A percentile compares a stretch with the other conserved stretches of the same genome.
phyloP scores from a whole-genome alignment of 192 early-diverging fungal genomes.

The Phlyctochytrium arcticum region DNA sequence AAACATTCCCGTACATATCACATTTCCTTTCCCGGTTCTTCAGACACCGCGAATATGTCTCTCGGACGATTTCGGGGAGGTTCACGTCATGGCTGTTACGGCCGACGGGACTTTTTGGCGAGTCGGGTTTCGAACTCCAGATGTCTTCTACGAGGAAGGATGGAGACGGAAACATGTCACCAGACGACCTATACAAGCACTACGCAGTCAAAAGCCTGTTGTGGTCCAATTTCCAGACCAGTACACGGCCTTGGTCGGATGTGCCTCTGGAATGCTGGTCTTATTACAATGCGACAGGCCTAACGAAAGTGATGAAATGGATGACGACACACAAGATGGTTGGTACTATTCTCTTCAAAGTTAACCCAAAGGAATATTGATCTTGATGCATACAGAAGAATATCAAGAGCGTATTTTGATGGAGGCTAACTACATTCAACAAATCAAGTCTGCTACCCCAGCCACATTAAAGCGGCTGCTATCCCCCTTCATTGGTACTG shows the following conservation, averaged over 20 bases:
- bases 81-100: conserved; percentile 13
- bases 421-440: conserved; percentile 7
- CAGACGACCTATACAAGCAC: conserved; percentile 1
- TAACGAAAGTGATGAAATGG: too few relatives aligned
- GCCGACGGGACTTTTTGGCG: background rate
- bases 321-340: too few relatives aligned
- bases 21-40: background rate
- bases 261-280: conserved; percentile 18
- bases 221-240: conserved; percentile 15
- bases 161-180: background rate
- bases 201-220: background rate
- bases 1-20: conserved; percentile 10
- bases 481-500: conserved; percentile 8
- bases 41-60: conserved; percentile 13
- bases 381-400: too few relatives aligned
- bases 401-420: conserved; percentile 7
- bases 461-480: background rate
- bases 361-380: too few relatives aligned
- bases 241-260: conserved; percentile 16
- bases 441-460: conserved; percentile 15
- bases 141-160: conserved; percentile 17
- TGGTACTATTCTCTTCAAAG: too few relatives aligned
- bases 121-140: background rate
- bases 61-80: background rate
- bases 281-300: too few relatives aligned